Percentiles rank a stretch among this genome's conserved stretches.
Conservation (phyloP, 257 asterid species). For the Solanum raphanifolium region DNA sequence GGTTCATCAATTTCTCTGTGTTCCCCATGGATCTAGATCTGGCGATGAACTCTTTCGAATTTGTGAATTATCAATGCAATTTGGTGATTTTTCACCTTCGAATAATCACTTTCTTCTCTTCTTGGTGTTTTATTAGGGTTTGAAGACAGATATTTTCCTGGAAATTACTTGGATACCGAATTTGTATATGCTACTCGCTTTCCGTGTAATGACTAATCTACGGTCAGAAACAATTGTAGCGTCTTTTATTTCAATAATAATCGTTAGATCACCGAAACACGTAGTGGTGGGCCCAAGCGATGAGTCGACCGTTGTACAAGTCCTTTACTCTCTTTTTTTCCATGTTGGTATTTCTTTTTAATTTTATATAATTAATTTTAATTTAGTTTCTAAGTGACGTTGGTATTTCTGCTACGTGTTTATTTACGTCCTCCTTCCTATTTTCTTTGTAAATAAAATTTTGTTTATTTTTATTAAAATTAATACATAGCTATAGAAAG, state of each 20-base stretch:
- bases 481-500: background rate
- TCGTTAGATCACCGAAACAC: background rate
- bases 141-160: background rate
- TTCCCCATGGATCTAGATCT: conserved; percentile 46
- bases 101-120: background rate
- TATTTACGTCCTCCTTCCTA: background rate
- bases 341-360: background rate
- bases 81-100: background rate
- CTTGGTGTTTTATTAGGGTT: background rate
- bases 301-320: background rate
- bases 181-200: background rate
- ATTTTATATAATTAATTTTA: background rate
- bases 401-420: background rate
- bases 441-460: background rate
- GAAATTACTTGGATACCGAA: background rate
- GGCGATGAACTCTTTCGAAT: background rate
- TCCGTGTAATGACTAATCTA: background rate
- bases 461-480: background rate
- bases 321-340: background rate
- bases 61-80: background rate
- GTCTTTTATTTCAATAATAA: background rate
- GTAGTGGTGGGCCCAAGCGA: background rate
- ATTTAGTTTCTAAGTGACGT: background rate
- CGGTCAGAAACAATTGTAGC: background rate
- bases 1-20: conserved; percentile 81